Evolutionary conservation across 2,329 filamentous ascomycete species (phyloP).

Genomic region (Dissoconium aciculare): DNA sequence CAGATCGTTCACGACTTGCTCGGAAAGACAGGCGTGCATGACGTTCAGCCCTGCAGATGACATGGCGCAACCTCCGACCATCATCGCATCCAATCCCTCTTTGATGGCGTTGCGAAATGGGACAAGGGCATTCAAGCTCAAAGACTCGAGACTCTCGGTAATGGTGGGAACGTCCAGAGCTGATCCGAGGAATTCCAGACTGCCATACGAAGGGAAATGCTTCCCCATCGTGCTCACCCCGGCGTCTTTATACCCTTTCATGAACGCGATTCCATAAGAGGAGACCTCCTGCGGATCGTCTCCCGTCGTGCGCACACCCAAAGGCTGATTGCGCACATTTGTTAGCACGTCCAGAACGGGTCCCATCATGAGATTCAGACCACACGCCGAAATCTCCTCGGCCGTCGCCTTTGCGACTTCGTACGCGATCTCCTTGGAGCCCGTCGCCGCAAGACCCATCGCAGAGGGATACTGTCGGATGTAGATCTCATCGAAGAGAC

Average conservation of each 20-base stretch:
- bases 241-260: slow-evolving; percentile 85
- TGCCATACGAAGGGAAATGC: slow-evolving; percentile 92
- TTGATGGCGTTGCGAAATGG: slow-evolving; percentile 83
- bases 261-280: slow-evolving; percentile 75
- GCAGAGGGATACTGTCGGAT: slow-evolving; percentile 93
- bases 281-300: slow-evolving; percentile 94
- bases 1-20: slow-evolving; percentile 83
- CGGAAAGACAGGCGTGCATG: slow-evolving; percentile 84
- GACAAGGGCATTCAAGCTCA: slow-evolving; percentile 80
- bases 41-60: slow-evolving; percentile 84
- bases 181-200: slow-evolving; percentile 82
- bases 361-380: slow-evolving; percentile 89
- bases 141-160: slow-evolving; percentile 80
- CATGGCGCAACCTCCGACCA: slow-evolving; percentile 88
- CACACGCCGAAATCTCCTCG: slow-evolving; percentile 79
- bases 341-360: slow-evolving; percentile 88
- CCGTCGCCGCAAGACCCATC: slow-evolving; percentile 91
- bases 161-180: slow-evolving; percentile 89
- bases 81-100: slow-evolving; percentile 81
- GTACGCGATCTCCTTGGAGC: slow-evolving; percentile 70
- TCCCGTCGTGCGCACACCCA: slow-evolving; percentile 77
- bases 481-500: slow-evolving; percentile 86
- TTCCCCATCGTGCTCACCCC: slow-evolving; percentile 84
- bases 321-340: slow-evolving; percentile 77
- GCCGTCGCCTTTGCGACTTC: slow-evolving; percentile 86